Conservation (phyloP, 306 rosid genomes). For the Herpetospermum pedunculosum region DNA sequence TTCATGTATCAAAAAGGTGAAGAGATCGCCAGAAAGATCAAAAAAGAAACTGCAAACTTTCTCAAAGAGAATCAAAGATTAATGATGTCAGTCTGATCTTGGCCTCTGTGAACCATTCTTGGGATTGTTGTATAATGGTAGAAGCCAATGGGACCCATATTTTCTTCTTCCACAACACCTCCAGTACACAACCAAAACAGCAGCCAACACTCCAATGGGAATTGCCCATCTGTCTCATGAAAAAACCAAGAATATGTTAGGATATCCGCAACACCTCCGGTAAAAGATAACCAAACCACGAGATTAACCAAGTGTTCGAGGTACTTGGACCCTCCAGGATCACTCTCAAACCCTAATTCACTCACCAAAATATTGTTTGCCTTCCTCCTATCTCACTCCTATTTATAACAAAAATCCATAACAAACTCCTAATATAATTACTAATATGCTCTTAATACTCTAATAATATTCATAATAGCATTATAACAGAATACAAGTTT, state of each 20-base stretch:
- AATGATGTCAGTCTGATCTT: slow-evolving; percentile 47
- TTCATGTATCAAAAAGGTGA: slow-evolving; percentile 1
- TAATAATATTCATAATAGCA: not conserved
- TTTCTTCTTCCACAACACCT: slow-evolving; percentile 76
- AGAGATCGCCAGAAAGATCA: slow-evolving; percentile 1
- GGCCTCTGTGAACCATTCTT: slow-evolving; percentile 49
- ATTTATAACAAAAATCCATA: not conserved
- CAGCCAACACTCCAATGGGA: slow-evolving; percentile 42
- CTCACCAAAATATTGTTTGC: not conserved
- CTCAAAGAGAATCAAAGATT: not conserved
- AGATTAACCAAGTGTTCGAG: not conserved
- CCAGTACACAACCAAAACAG: slow-evolving; percentile 58
- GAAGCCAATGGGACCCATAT: slow-evolving; percentile 51
- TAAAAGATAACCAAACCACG: not conserved
- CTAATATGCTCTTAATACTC: not conserved
- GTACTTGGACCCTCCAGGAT: not conserved
- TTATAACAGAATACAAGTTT: too few species aligned
- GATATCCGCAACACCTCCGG: too few species aligned
- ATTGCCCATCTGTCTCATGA: slow-evolving; percentile 88
- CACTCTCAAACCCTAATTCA: not conserved
- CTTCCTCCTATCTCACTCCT: not conserved
- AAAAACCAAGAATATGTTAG: too few species aligned
- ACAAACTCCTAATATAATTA: not conserved
- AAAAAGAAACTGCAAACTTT: not conserved
- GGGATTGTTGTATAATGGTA: slow-evolving; percentile 56